Percentiles rank a stretch among this genome's conserved stretches.
phyloP scores from a whole-genome alignment of 306 rosid genomes.

The Sindora glabra region DNA sequence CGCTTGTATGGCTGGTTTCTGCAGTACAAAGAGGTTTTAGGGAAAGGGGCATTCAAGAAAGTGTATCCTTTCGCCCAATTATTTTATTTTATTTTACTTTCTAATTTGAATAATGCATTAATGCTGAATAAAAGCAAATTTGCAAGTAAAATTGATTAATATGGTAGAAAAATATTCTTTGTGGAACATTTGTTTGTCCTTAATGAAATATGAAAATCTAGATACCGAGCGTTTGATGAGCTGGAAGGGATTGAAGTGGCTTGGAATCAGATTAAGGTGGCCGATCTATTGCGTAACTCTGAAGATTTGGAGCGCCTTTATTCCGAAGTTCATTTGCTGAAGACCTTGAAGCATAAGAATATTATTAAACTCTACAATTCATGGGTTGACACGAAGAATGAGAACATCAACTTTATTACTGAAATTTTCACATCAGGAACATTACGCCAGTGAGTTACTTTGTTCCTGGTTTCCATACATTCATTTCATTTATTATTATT shows the following conservation, averaged over 20 bases:
- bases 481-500: neutral
- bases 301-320: constrained; percentile 86
- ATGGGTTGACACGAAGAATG: constrained; percentile 74
- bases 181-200: constrained; percentile 29
- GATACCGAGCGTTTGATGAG: constrained; percentile 96
- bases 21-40: constrained; percentile 91
- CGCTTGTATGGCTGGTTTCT: constrained; percentile 7
- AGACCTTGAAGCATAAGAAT: constrained; percentile 92
- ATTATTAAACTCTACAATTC: constrained; percentile 84
- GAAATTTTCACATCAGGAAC: constrained; percentile 96
- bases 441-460: constrained; percentile 69
- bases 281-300: constrained; percentile 70
- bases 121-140: neutral
- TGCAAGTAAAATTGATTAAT: neutral
- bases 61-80: constrained; percentile 69
- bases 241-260: constrained; percentile 98
- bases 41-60: constrained; percentile 95
- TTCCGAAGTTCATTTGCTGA: constrained; percentile 89
- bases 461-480: neutral
- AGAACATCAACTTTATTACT: constrained; percentile 82
- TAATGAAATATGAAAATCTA: constrained; percentile 38
- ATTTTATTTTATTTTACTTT: too few relatives aligned
- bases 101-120: neutral
- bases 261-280: constrained; percentile 94
- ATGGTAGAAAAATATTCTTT: neutral